Conservation (phyloP, 768 basidiomycete species). For the Pseudohyphozyma bogoriensis region DNA sequence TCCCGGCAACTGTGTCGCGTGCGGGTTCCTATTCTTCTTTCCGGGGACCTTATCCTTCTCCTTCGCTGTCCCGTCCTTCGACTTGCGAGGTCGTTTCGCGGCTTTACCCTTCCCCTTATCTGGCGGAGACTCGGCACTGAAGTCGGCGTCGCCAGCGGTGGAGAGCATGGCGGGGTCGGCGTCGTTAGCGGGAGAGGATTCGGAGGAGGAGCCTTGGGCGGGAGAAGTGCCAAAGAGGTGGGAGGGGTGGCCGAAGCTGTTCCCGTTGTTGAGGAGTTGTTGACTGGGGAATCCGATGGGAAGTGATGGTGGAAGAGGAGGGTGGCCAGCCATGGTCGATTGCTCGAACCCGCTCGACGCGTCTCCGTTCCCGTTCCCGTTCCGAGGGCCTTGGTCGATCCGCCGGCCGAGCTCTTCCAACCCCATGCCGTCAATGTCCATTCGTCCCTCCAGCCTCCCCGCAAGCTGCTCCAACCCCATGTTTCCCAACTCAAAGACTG, state of each 20-base stretch:
- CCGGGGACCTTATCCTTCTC: not conserved
- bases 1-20: conserved; percentile 26
- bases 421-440: not conserved
- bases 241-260: not conserved
- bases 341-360: not conserved
- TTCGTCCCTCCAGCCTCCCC: too few relatives aligned
- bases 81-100: not conserved
- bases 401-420: not conserved
- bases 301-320: not conserved
- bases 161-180: not conserved
- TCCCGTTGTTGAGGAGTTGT: not conserved
- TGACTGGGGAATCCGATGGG: not conserved
- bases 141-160: not conserved
- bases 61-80: not conserved
- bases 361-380: not conserved
- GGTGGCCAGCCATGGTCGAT: not conserved
- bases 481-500: too few relatives aligned
- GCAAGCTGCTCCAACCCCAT: too few relatives aligned
- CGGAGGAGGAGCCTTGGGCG: not conserved
- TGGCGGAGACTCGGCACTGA: too few relatives aligned
- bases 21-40: conserved; percentile 30
- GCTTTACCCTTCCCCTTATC: conserved; percentile 18
- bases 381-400: not conserved
- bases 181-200: not conserved
- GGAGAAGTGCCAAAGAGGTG: too few relatives aligned